phyloP scores from a whole-genome alignment of 805 yeast species.

The Myxozyma monticola region DNA sequence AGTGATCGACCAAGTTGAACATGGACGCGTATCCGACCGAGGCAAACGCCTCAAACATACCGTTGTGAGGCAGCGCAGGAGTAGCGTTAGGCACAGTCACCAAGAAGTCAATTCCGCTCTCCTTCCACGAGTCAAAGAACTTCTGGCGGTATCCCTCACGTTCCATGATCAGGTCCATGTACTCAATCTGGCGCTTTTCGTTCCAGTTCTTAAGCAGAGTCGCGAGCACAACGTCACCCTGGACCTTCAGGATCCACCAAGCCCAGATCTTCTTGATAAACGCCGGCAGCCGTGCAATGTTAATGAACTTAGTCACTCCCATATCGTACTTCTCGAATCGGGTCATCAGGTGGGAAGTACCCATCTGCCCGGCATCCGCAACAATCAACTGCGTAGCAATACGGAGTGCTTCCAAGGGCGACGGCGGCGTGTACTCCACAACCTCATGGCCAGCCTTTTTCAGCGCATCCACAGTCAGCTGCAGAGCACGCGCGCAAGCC shows the following conservation, averaged over 20 bases:
- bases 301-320: slow-evolving; percentile 40
- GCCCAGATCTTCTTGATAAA: slow-evolving; percentile 41
- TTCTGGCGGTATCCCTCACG: slow-evolving; percentile 41
- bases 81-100: slow-evolving; percentile 46
- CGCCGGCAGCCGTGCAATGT: slow-evolving; percentile 40
- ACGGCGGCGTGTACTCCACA: slow-evolving; percentile 50
- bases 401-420: slow-evolving; percentile 57
- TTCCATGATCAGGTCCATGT: slow-evolving; percentile 40
- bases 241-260: slow-evolving; percentile 38
- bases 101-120: slow-evolving; percentile 42
- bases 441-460: slow-evolving; percentile 49
- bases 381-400: slow-evolving; percentile 48
- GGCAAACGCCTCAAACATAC: slow-evolving; percentile 40
- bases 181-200: slow-evolving; percentile 40
- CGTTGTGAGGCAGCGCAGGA: slow-evolving; percentile 46
- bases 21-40: slow-evolving; percentile 55
- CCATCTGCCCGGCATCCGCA: slow-evolving; percentile 40
- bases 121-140: slow-evolving; percentile 41
- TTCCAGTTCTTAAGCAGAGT: slow-evolving; percentile 41
- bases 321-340: slow-evolving; percentile 42
- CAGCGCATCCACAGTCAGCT: slow-evolving; percentile 44
- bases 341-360: slow-evolving; percentile 26
- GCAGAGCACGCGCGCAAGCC: slow-evolving; percentile 45
- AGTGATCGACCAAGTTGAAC: slow-evolving; percentile 56
- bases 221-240: slow-evolving; percentile 44